Conservation (phyloP, 1,139 yeast genomes). For the Kodamaea alishanica region DNA sequence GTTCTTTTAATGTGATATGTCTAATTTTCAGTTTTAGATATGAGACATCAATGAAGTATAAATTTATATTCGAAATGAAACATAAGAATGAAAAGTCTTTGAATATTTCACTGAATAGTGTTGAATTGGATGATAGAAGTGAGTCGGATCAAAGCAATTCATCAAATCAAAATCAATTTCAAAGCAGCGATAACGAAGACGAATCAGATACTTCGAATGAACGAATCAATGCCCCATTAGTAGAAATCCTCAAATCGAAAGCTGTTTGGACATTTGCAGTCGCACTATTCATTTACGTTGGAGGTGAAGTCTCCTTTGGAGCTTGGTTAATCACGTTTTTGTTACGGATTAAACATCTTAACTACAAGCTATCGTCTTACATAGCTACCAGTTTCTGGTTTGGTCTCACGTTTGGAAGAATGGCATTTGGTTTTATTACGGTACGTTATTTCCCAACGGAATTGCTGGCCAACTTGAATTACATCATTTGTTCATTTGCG, state of each 20-base stretch:
- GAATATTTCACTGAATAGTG: conserved; percentile 10
- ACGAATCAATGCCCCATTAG: conserved; percentile 17
- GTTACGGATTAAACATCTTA: conserved; percentile 43
- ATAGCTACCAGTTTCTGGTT: conserved; percentile 65
- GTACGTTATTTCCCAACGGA: conserved; percentile 46
- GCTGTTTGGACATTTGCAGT: conserved; percentile 47
- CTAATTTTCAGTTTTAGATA: conserved; percentile 34
- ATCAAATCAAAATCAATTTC: background rate
- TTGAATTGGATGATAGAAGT: background rate
- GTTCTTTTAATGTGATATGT: conserved; percentile 21
- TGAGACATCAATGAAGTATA: conserved; percentile 57
- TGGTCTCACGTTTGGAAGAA: conserved; percentile 62
- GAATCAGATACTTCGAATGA: conserved; percentile 15
- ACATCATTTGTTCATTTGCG: conserved; percentile 28
- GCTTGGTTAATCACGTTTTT: conserved; percentile 63
- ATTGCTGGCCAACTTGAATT: conserved; percentile 43
- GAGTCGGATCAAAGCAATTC: background rate
- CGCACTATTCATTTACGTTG: conserved; percentile 57
- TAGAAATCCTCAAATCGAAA: conserved; percentile 38
- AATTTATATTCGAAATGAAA: conserved; percentile 26
- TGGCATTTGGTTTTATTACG: conserved; percentile 57
- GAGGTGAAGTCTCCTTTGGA: conserved; percentile 68
- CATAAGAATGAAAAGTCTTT: conserved; percentile 7
- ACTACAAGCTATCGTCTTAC: conserved; percentile 50
- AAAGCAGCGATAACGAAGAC: conserved; percentile 12